Evolutionary conservation across 768 basidiomycete species (phyloP), one percentile per base, ranked within the genome.

Genomic region (Boletus vinaceobasis): DNA sequence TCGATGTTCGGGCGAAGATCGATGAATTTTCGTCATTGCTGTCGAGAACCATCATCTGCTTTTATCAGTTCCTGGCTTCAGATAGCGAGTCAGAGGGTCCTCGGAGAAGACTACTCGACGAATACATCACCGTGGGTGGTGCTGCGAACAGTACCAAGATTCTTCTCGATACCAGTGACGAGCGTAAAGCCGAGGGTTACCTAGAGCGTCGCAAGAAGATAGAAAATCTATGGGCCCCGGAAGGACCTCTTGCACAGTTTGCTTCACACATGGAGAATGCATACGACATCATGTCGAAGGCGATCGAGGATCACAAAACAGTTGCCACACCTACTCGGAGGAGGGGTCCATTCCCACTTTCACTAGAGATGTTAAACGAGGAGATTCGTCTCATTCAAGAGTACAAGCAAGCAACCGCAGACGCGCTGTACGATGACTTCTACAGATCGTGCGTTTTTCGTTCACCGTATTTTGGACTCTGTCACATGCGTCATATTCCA

Each of bases 61-160:
- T 67, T 37, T 57, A 59, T 56, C 66, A 63, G 15, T 67, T 68
- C 55, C 26, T 66, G n/a, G 59, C 66, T 26, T 69, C 66, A 21
- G 67, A 66, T 26, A 50, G 47, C 26, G 58, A 64, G 5, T 63
- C 64, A 17, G 61, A 66, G 43, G 57, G 37, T 36, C 59, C 56
- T 35, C 62, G 67, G 33, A 57, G 62, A 48, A 48, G 45, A 14
- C 43, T 68, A 10, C 59, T 68, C 21, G 66, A 67, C 19, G 66
- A 68, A 38, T 61, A 69, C 56, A 65, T 67, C 53, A 61, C 64
- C 23, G 59, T 67, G 31, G 66, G 67, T 27, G 67, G 66, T 15
- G 52, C 62, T 10, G 61, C 64, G 10, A 69, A 59, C 35, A 64
- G 62, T 17, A 64, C 56, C 37, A 66, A 61, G 50, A 55, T 64